A percentile compares a stretch with the other conserved stretches of the same genome.
Evolutionary conservation across 108 stramenopile species (phyloP).

Genomic region (Cyclotella cryptica): DNA sequence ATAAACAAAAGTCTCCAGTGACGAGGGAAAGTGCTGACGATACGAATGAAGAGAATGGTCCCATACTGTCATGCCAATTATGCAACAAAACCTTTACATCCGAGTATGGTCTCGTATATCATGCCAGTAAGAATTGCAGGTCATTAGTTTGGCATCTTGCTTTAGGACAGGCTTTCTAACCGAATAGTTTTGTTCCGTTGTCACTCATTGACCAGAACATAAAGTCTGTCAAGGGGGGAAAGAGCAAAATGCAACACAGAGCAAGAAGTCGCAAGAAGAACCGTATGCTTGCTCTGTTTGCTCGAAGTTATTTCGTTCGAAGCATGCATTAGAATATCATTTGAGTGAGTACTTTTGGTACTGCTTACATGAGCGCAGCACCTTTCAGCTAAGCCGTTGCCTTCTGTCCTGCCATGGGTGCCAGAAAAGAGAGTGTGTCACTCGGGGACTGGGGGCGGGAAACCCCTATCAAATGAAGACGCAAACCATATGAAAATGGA

Average conservation of each 20-base stretch:
- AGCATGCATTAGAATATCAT: not conserved
- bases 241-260: not conserved
- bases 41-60: not conserved
- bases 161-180: no score
- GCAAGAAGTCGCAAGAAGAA: not conserved
- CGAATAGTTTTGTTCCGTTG: no score
- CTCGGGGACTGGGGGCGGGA: no score
- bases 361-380: not conserved
- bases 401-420: not conserved
- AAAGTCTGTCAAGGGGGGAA: not conserved
- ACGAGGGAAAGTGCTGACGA: not conserved
- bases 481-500: no score
- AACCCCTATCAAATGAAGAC: no score
- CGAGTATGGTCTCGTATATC: not conserved
- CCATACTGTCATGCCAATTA: not conserved
- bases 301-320: not conserved
- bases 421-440: not conserved
- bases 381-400: not conserved
- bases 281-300: not conserved
- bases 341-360: not conserved
- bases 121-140: no score
- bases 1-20: not conserved
- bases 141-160: no score
- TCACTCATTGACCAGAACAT: not conserved
- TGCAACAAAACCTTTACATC: not conserved